Evolutionary conservation across 768 basidiomycete species (phyloP), one percentile per base, ranked within the genome.

Genomic region (Boletellus ananiceps): DNA sequence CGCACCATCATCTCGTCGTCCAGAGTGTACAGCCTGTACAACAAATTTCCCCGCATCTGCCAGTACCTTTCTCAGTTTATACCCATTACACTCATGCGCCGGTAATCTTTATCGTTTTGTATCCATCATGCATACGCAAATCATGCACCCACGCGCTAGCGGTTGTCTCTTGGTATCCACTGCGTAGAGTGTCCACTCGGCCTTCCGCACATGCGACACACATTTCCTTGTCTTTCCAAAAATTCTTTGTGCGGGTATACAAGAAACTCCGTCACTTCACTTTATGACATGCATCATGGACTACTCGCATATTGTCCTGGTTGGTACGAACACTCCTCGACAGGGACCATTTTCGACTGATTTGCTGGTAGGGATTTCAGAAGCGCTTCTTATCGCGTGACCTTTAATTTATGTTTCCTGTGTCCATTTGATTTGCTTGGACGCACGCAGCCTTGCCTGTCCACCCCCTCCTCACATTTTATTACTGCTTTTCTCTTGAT

Each of bases 81-180:
- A 65, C 55, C 61, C 51, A 25, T 42, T 57, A 58, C 61, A 56
- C 47, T 50, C 64, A 56, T 61, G 55, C 65, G 61, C 45, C 56
- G 55, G 52, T 62, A 65, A 60, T 57, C 48, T 45, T 66, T 62
- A 62, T 61, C 64, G 53, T 57, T 67, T 39, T 67, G 67, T 68
- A 66, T 69, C 65, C 60, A 62, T 65, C 63, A 56, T 58, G 54
- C 65, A 57, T 39, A 42, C 54, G 64, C 56, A 52, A 57, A 59
- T 41, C 59, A 64, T 66, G 66, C 56, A 25, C 57, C 32, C 50
- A 49, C 55, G 43, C 51, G 52, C 50, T 39, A 25, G 23, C 46
- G 50, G 47, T 44, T 56, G 50, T 56, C 48, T 55, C 43, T 54
- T 54, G 56, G 55, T 49, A 51, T 40, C 47, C 50, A 41, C 25